These are phyloP conservation scores for Penicillium sp. DNA, from an alignment of 2,329 filamentous ascomycete species.

Conservation along the genomic window DNA sequence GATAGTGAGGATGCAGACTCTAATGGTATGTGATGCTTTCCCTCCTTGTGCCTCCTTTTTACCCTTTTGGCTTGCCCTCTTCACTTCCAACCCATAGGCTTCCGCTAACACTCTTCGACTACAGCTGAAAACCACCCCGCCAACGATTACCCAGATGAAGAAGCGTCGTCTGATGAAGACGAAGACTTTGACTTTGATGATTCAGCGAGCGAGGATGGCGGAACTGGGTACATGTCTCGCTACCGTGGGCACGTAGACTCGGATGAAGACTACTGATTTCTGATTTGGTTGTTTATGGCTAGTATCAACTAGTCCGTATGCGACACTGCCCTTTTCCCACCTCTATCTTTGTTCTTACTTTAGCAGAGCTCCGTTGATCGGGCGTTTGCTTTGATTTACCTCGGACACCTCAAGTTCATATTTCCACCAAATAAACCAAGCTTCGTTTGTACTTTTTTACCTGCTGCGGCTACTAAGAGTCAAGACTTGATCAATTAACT, in stretches of 20 bases:
- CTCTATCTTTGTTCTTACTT: neutral
- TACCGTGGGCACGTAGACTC: slow-evolving; percentile 29
- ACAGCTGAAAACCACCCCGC: slow-evolving; percentile 50
- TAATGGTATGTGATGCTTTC: slow-evolving; percentile 47
- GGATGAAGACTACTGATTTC: slow-evolving; percentile 25
- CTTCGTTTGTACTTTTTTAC: neutral
- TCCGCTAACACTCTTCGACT: neutral
- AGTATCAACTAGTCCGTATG: neutral
- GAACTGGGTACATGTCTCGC: slow-evolving; percentile 22
- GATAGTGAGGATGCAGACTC: slow-evolving; percentile 63
- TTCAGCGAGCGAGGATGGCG: slow-evolving; percentile 33
- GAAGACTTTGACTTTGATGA: slow-evolving; percentile 41
- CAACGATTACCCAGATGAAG: slow-evolving; percentile 53
- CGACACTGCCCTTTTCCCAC: neutral
- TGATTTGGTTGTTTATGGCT: neutral
- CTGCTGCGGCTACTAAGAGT: neutral
- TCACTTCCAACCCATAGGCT: neutral
- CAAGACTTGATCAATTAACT: neutral
- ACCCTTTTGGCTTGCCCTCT: neutral
- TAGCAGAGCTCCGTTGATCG: neutral
- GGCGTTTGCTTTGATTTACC: neutral
- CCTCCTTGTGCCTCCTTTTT: neutral
- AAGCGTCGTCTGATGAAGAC: slow-evolving; percentile 49
- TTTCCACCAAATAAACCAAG: neutral
- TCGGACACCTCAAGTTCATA: neutral